Evolutionary conservation across 2,329 filamentous ascomycete species (phyloP), one percentile per base, ranked within the genome.

Genomic region (Chaetothyriales sp.): DNA sequence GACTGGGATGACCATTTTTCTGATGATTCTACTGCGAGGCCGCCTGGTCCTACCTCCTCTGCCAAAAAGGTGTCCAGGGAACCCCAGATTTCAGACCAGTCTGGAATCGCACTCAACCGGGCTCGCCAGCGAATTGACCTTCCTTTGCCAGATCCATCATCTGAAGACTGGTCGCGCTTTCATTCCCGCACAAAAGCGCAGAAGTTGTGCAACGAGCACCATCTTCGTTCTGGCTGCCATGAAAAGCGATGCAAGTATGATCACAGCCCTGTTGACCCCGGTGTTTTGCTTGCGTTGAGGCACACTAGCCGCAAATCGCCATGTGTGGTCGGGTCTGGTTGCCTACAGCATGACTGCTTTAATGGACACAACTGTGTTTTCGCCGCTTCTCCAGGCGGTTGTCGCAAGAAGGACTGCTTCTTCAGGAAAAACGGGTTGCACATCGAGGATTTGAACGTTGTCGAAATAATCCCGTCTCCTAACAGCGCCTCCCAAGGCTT

Each of bases 311-410:
- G 68, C n/a, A 65, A 65, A 36, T 64, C 61, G 19, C 66, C 69
- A 1, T 77, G 74, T 55, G 59, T 63, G 1, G 55, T 59, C 2
- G 68, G 65, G 19, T 62, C 67, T 2, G 55, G 45, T 0, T 78
- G 74, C 53, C 68, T 73, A 10, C 59, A 60, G 3, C 55, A 62
- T 0, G 64, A 67, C 28, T 77, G 75, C 58, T 63, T 64, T 28
- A 59, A 66, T 26, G 74, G 73, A 0, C 75, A 77, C 55, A 56
- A 58, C 22, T 59, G 57, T 44, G 47, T 51, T 9, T 25, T 18
- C 9, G 15, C 12, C 9, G 45, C 12, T 45, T n/a, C 4, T 18
- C 32, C 32, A 15, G 32, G 32, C 15, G 32, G 32, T 15, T 39
- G 32, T 12, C 32, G 32, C 5, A 39, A 39, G 32, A 39, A 39